Conservation (phyloP, 345 rosid species). For the Luvunga scandens region DNA sequence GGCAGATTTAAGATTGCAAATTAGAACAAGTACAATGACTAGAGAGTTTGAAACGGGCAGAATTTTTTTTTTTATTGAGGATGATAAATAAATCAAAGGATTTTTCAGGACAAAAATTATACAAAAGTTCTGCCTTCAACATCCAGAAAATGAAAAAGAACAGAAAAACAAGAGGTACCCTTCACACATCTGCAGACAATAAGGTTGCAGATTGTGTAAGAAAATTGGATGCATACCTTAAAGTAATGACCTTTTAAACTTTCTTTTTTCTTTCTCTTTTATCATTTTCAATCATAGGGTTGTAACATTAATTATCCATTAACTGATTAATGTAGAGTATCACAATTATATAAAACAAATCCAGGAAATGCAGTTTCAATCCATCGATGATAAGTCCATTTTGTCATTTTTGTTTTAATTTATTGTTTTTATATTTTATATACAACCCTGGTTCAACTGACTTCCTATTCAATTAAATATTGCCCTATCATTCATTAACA, state of each 20-base stretch:
- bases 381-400: neutral
- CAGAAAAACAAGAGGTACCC: neutral
- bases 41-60: neutral
- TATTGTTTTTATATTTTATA: neutral
- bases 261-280: neutral
- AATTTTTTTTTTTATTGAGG: neutral
- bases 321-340: neutral
- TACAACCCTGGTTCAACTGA: neutral
- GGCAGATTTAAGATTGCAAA: conserved; percentile 1
- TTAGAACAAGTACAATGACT: neutral
- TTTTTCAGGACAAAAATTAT: neutral
- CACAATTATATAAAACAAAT: neutral
- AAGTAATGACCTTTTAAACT: neutral
- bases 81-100: neutral
- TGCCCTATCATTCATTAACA: neutral
- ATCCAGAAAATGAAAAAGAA: neutral
- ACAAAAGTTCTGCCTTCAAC: neutral
- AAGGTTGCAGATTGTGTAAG: neutral
- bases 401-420: neutral
- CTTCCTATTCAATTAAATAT: neutral
- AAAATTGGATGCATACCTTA: neutral
- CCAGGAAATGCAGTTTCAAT: neutral
- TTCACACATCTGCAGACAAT: neutral
- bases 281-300: neutral
- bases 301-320: neutral